phyloP scores from a whole-genome alignment of 2,329 filamentous ascomycete genomes.

The Zymoseptoria passerinii region DNA sequence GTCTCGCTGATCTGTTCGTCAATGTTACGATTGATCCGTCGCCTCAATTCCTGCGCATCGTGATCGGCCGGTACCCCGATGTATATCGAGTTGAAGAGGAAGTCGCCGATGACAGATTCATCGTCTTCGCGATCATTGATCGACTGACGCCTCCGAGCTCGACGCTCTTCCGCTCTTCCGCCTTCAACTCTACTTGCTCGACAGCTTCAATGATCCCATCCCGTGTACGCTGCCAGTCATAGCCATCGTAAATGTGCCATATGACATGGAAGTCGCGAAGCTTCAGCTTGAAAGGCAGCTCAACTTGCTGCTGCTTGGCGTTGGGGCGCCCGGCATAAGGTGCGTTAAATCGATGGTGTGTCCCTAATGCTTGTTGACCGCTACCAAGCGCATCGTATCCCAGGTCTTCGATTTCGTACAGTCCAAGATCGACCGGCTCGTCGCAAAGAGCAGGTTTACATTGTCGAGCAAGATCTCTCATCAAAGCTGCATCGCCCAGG shows the following conservation, averaged over 20 bases:
- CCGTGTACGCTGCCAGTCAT: conserved; percentile 86
- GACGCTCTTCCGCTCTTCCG: conserved; percentile 72
- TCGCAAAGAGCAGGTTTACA: conserved; percentile 13
- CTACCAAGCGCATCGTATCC: conserved; percentile 27
- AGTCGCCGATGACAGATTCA: conserved; percentile 83
- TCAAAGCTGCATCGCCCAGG: conserved; percentile 26
- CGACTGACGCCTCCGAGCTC: conserved; percentile 48
- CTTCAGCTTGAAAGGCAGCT: conserved; percentile 57
- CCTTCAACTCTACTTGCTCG: conserved; percentile 74
- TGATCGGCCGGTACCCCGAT: conserved; percentile 77
- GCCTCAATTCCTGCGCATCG: conserved; percentile 72
- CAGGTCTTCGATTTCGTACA: conserved; percentile 27
- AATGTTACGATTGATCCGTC: conserved; percentile 78
- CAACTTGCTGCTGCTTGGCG: not conserved
- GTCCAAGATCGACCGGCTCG: conserved; percentile 20
- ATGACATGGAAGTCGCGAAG: conserved; percentile 86
- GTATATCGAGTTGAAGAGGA: conserved; percentile 97
- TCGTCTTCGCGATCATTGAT: conserved; percentile 59
- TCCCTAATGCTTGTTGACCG: conserved; percentile 22
- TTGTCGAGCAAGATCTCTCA: conserved; percentile 26
- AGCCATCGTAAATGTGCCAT: conserved; percentile 97
- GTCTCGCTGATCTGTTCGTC: conserved; percentile 84
- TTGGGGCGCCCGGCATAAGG: conserved; percentile 10
- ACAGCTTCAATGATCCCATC: conserved; percentile 82
- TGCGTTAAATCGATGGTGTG: conserved; percentile 25